Percentiles rank a stretch among this genome's conserved stretches.
phyloP scores from a whole-genome alignment of 202 grass and related monocot genomes.

The Schoenoplectus triqueter region DNA sequence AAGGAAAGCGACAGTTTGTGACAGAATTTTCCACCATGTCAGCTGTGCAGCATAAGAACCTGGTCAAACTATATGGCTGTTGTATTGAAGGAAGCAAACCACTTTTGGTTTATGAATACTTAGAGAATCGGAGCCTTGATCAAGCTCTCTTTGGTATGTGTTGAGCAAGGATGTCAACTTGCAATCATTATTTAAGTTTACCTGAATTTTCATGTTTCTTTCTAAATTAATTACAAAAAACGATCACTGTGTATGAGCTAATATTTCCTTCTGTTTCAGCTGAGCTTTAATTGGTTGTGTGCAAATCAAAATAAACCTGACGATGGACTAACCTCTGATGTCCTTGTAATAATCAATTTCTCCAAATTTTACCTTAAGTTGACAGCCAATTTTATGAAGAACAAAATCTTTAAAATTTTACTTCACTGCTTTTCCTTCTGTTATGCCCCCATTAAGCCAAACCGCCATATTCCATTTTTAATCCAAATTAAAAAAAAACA shows the following conservation, averaged over 20 bases:
- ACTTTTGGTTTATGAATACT: slow-evolving; percentile 89
- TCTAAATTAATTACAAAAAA: background rate
- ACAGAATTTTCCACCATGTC: slow-evolving; percentile 80
- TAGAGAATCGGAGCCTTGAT: slow-evolving; percentile 89
- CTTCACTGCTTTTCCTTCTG: background rate
- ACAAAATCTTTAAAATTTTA: background rate
- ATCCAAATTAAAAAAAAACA: background rate
- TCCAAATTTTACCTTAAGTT: background rate
- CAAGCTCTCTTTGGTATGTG: slow-evolving; percentile 77
- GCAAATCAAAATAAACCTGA: background rate
- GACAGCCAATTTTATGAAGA: background rate
- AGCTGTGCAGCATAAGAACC: slow-evolving; percentile 76
- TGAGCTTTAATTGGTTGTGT: background rate
- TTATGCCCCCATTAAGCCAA: background rate
- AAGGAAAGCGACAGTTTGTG: slow-evolving; percentile 75
- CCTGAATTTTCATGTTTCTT: background rate
- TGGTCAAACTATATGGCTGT: slow-evolving; percentile 82
- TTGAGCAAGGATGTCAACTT: slow-evolving; percentile 1
- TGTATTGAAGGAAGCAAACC: slow-evolving; percentile 68
- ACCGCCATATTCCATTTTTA: background rate
- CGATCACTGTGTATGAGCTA: no score
- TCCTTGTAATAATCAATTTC: background rate
- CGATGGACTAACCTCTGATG: background rate
- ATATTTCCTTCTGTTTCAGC: background rate
- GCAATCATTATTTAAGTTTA: background rate